Conservation (phyloP, 106 monocot genomes). For the Xerophyta viscosa region DNA sequence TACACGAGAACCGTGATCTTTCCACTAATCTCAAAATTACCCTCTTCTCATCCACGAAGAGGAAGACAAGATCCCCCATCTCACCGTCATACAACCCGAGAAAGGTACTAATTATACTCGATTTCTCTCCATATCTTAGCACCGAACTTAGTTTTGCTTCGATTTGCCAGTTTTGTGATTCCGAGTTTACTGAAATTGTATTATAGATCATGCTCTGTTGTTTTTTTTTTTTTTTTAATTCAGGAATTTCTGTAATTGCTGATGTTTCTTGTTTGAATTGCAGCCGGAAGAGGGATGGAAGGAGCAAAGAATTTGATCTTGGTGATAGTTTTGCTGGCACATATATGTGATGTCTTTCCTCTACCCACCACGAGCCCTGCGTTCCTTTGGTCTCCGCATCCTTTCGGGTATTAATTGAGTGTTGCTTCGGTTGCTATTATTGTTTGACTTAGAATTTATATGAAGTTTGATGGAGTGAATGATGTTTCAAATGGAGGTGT, state of each 20-base stretch:
- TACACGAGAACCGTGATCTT: too few relatives aligned
- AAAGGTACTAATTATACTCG: too few relatives aligned
- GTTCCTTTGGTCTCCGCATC: slow-evolving; percentile 36
- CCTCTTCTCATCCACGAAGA: too few relatives aligned
- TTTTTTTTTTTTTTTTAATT: not conserved
- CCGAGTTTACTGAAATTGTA: too few relatives aligned
- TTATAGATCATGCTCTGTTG: too few relatives aligned
- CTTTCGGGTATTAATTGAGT: slow-evolving; percentile 28
- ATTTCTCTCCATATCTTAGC: too few relatives aligned
- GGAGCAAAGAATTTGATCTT: slow-evolving; percentile 9
- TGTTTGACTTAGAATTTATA: not conserved
- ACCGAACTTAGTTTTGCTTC: too few relatives aligned
- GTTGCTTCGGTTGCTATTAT: not conserved
- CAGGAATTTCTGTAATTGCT: not conserved
- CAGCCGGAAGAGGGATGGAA: slow-evolving; percentile 17
- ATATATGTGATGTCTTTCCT: slow-evolving; percentile 11
- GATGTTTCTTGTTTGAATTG: not conserved
- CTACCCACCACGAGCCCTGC: slow-evolving; percentile 26
- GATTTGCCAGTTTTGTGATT: too few relatives aligned
- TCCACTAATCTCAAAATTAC: too few relatives aligned
- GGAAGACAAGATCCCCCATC: too few relatives aligned
- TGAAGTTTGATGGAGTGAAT: not conserved
- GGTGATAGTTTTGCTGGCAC: slow-evolving; percentile 3
- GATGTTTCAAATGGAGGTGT: too few relatives aligned
- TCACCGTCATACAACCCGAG: too few relatives aligned